Evolutionary conservation across 2,329 filamentous ascomycete species (phyloP).

Genomic region (Pyricularia grisea): DNA sequence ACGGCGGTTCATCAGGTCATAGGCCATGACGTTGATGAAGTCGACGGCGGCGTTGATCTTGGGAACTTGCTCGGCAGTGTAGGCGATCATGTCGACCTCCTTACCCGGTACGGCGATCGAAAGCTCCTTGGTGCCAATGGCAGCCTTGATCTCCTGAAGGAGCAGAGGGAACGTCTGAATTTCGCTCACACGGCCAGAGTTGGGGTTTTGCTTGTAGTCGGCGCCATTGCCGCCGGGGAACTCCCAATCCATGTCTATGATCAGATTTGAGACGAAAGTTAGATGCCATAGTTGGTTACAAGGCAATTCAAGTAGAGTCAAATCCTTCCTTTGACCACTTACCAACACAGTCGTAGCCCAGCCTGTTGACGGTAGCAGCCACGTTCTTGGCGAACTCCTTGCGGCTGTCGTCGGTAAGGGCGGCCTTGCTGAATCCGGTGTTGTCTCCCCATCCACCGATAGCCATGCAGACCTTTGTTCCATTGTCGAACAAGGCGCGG

Average conservation of each 20-base stretch:
- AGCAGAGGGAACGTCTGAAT: constrained; percentile 55
- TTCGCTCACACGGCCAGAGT: constrained; percentile 49
- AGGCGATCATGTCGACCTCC: constrained; percentile 57
- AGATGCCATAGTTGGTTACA: background rate
- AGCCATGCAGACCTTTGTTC: constrained; percentile 51
- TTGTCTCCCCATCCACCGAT: constrained; percentile 60
- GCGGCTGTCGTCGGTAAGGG: constrained; percentile 35
- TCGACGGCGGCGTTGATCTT: constrained; percentile 51
- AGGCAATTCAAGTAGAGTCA: too few species aligned
- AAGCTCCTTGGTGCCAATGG: constrained; percentile 45
- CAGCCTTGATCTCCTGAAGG: constrained; percentile 45
- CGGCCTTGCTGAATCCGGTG: constrained; percentile 40
- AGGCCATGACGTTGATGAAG: constrained; percentile 60
- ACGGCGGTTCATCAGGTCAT: constrained; percentile 62
- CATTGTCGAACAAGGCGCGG: constrained; percentile 39
- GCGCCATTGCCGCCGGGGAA: constrained; percentile 58
- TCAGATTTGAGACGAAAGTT: background rate
- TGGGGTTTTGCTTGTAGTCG: constrained; percentile 58
- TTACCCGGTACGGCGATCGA: constrained; percentile 61
- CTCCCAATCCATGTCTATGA: constrained; percentile 54
- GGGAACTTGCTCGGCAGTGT: constrained; percentile 46
- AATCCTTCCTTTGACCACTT: constrained; percentile 12
- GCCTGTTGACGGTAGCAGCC: constrained; percentile 38
- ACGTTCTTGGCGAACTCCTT: constrained; percentile 48
- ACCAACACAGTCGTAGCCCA: constrained; percentile 53